A percentile compares a stretch with the other conserved stretches of the same genome.
Conservation (phyloP, 2,329 filamentous ascomycete species). For the Xylariaceae sp. region DNA sequence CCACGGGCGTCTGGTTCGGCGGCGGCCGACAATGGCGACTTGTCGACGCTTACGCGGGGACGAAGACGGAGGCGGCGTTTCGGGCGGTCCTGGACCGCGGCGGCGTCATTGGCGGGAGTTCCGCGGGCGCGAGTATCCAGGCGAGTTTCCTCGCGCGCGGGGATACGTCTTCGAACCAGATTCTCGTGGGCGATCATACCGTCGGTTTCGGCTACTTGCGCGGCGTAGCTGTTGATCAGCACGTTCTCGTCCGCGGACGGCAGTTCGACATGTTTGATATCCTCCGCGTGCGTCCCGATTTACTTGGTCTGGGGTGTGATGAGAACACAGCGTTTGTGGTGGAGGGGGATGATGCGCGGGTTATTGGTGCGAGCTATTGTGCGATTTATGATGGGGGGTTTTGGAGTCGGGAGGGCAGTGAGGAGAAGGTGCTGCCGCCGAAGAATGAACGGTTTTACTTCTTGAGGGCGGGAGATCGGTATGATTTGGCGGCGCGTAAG, state of each 20-base stretch:
- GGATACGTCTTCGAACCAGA: constrained; percentile 30
- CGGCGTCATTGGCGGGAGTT: constrained; percentile 28
- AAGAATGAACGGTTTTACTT: constrained; percentile 27
- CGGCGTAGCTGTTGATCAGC: constrained; percentile 30
- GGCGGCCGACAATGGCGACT: constrained; percentile 32
- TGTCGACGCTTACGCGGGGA: constrained; percentile 32
- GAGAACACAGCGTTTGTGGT: constrained; percentile 33
- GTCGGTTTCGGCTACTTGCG: constrained; percentile 31
- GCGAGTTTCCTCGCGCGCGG: constrained; percentile 31
- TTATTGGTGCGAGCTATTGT: constrained; percentile 30
- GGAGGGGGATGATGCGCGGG: constrained; percentile 25
- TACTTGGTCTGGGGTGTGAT: constrained; percentile 30
- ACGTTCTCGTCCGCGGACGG: constrained; percentile 30
- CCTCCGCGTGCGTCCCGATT: constrained; percentile 28
- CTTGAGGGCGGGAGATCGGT: constrained; percentile 27
- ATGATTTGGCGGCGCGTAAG: constrained; percentile 27
- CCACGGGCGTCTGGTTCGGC: constrained; percentile 30
- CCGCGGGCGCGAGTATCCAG: constrained; percentile 31
- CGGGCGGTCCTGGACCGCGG: constrained; percentile 27
- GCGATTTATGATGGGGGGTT: constrained; percentile 30
- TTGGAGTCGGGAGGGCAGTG: constrained; percentile 31
- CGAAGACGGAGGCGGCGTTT: constrained; percentile 28
- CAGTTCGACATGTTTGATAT: constrained; percentile 34
- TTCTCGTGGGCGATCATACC: constrained; percentile 31
- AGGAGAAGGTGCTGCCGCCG: constrained; percentile 26